Evolutionary conservation across 176 grass and related monocot species (phyloP), one percentile per base, ranked within the genome.

Genomic region (Raddia guianensis): DNA sequence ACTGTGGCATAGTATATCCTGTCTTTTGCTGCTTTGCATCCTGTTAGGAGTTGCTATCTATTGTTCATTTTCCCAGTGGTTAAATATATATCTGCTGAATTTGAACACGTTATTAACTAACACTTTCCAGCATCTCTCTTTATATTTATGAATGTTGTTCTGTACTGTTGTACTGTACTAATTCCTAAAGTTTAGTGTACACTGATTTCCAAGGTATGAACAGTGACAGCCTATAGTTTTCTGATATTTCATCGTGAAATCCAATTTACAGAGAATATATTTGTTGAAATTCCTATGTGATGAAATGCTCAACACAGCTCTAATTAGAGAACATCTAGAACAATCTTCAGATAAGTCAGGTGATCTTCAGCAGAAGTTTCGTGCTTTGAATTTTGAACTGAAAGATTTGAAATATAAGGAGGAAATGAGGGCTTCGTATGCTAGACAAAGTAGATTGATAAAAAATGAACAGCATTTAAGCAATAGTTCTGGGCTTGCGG

Each of bases 241-340:
- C 34, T 91, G 63, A 88, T 85, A 57, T 62, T 72, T 80, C 73
- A 8, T 74, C 84, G 47, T 84, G 63, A 72, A 89, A 43, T 78
- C 84, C 16, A 33, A 71, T 80, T 55, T 87, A 63, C 95, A 98
- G 95, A 95, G 92, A 83, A 83, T 95, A 84, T 78, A 93, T 80
- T 87, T 95, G 62, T 78, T 98, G 75, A 98, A 98, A 66, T 95
- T 95, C 80, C 78, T 98, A 34, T 98, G 95, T n/a, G 92, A 98
- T 5, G 95, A 98, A 86, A 85, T 95, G 80, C 77, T 95, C 72
- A 95, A 93, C 81, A 93, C 95, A 76, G 83, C 86, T 84, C 86
- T 98, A 73, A 81, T 98, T 53, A 92, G 82, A 80, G 95, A 98
- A 72, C 90, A 98, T 75, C 73, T 98, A 44, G 95, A 98, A 79